Evolutionary conservation across 257 asterid genomes (phyloP).

Genomic region (Solanum lycopersicoides): DNA sequence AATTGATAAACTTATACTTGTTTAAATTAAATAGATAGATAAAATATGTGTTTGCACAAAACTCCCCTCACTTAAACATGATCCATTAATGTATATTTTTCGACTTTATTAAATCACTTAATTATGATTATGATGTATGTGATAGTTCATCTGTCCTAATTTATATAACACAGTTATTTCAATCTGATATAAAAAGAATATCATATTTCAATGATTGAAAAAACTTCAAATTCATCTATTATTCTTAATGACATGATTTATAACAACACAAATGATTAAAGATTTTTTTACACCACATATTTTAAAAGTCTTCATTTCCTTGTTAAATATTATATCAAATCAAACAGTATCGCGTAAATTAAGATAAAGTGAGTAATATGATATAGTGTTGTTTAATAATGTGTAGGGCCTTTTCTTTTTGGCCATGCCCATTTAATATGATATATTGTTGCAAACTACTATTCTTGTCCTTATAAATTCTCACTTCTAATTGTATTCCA

Average conservation of each 20-base stretch:
- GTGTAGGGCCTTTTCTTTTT: neutral
- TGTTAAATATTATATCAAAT: neutral
- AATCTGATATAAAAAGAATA: neutral
- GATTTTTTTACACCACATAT: neutral
- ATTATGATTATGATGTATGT: neutral
- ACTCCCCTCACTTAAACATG: neutral
- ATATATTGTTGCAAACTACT: neutral
- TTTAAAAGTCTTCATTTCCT: neutral
- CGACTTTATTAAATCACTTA: neutral
- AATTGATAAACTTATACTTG: neutral
- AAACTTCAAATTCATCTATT: neutral
- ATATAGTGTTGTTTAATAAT: neutral
- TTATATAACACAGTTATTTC: neutral
- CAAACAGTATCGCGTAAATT: neutral
- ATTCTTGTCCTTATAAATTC: neutral
- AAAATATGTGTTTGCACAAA: neutral
- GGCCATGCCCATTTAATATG: neutral
- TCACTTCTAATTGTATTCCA: neutral
- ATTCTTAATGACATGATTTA: neutral
- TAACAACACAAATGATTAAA: neutral
- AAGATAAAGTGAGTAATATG: neutral
- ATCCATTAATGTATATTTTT: neutral
- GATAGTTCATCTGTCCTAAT: fast-evolving
- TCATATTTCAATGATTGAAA: neutral
- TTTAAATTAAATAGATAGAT: neutral